Evolutionary conservation across 2,329 filamentous ascomycete species (phyloP).

Genomic region (Xylaria sp.): DNA sequence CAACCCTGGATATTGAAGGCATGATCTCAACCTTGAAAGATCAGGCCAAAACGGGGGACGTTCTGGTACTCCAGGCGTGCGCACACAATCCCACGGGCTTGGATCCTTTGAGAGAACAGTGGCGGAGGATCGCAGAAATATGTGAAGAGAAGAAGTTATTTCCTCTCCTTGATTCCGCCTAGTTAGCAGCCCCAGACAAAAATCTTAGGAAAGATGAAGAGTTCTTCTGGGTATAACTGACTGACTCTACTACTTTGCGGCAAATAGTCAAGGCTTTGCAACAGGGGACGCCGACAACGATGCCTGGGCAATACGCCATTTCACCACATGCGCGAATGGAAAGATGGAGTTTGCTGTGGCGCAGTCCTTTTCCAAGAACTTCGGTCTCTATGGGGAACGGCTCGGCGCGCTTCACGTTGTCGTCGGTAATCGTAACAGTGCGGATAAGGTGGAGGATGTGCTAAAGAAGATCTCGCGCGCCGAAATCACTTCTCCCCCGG

Average conservation of each 20-base stretch:
- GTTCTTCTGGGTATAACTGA: neutral
- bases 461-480: conserved; percentile 40
- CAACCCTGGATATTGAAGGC: conserved; percentile 48
- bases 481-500: conserved; percentile 48
- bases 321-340: conserved; percentile 25
- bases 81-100: conserved; percentile 55
- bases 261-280: conserved; percentile 51
- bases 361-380: conserved; percentile 54
- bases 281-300: conserved; percentile 51
- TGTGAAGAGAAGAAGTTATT: conserved; percentile 48
- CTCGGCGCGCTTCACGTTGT: conserved; percentile 46
- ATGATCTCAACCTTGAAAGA: conserved; percentile 45
- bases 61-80: conserved; percentile 54
- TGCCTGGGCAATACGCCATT: conserved; percentile 52
- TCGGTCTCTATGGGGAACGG: conserved; percentile 54
- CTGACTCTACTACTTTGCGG: neutral
- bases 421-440: conserved; percentile 27
- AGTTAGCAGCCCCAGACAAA: conserved; percentile 35
- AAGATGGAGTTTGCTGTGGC: conserved; percentile 46
- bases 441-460: conserved; percentile 18
- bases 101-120: conserved; percentile 51
- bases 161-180: conserved; percentile 53
- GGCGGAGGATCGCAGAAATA: conserved; percentile 49
- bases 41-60: conserved; percentile 46
- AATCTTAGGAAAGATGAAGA: neutral